phyloP scores from a whole-genome alignment of 2,329 filamentous ascomycete genomes.

The Pestalotiopsis fici region DNA sequence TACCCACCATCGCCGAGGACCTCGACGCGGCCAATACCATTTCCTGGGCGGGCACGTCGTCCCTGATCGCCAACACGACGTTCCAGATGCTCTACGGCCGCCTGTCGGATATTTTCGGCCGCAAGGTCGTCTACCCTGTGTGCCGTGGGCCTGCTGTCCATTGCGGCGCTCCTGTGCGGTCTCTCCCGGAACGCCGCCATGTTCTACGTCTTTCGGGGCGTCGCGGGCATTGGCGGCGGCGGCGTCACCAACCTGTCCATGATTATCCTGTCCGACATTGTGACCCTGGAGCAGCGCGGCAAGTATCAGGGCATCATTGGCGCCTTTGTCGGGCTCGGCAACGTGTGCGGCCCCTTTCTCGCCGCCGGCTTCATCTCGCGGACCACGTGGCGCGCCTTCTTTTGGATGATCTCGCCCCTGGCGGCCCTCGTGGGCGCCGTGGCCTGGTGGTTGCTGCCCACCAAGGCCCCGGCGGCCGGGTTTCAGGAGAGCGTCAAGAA shows the following conservation, averaged over 20 bases:
- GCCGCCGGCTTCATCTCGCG: conserved; percentile 40
- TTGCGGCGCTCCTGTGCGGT: conserved; percentile 32
- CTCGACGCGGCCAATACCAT: conserved; percentile 30
- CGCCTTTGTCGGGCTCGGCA: conserved; percentile 43
- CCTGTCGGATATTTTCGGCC: conserved; percentile 60
- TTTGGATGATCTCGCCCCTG: conserved; percentile 52
- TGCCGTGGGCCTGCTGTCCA: conserved; percentile 26
- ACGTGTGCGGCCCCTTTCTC: conserved; percentile 46
- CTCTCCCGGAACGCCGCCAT: conserved; percentile 29
- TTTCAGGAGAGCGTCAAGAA: conserved; percentile 49
- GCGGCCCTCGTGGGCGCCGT: conserved; percentile 44
- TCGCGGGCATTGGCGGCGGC: conserved; percentile 36
- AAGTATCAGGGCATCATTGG: conserved; percentile 44
- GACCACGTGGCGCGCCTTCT: conserved; percentile 36
- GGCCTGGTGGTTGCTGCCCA: conserved; percentile 50
- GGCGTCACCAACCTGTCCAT: conserved; percentile 34
- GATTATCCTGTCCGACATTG: conserved; percentile 39
- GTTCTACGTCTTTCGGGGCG: conserved; percentile 35
- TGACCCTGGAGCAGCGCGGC: conserved; percentile 33
- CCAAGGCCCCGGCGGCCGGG: conserved; percentile 47
- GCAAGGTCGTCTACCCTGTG: conserved; percentile 33
- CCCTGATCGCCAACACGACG: conserved; percentile 53
- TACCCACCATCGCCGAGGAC: conserved; percentile 37
- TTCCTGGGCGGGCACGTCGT: conserved; percentile 38
- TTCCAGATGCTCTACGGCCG: conserved; percentile 74